Conservation (phyloP, 257 asterid species). For the Lithospermum erythrorhizon region DNA sequence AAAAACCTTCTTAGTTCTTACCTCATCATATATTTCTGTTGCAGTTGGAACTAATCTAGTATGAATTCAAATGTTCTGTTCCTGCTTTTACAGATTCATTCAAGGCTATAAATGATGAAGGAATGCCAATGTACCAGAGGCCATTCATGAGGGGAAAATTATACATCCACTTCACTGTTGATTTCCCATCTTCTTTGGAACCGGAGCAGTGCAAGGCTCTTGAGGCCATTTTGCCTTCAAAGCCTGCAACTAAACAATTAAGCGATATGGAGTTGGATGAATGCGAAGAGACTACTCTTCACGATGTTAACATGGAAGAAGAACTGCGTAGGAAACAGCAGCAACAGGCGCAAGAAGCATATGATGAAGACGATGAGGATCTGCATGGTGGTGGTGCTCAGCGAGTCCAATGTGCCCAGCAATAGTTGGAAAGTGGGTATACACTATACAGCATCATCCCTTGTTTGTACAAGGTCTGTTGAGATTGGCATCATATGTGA, state of each 20-base stretch:
- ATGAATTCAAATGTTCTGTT: background rate
- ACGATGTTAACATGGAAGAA: conserved; percentile 22
- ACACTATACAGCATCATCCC: too few relatives aligned
- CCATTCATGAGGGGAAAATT: conserved; percentile 26
- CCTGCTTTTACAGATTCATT: conserved; percentile 9
- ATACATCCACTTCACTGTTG: conserved; percentile 20
- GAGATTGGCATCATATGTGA: too few relatives aligned
- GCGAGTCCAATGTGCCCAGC: conserved; percentile 18
- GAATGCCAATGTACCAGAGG: conserved; percentile 22
- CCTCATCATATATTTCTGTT: too few relatives aligned
- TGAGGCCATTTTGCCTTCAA: conserved; percentile 19
- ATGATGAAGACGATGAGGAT: conserved; percentile 13
- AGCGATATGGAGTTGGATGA: conserved; percentile 19
- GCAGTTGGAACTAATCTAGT: background rate
- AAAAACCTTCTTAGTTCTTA: background rate
- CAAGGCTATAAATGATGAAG: conserved; percentile 24
- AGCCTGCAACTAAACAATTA: conserved; percentile 7
- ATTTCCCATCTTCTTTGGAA: conserved; percentile 14
- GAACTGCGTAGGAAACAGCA: conserved; percentile 20
- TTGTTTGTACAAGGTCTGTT: too few relatives aligned
- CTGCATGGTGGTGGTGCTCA: conserved; percentile 18
- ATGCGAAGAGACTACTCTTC: conserved; percentile 22
- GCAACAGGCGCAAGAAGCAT: conserved; percentile 16
- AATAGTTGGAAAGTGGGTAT: background rate
- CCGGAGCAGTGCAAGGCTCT: conserved; percentile 19